A percentile compares a stretch with the other conserved stretches of the same genome.
Conservation (phyloP, 2,329 filamentous ascomycete genomes). For the Macrophomina tecta region DNA sequence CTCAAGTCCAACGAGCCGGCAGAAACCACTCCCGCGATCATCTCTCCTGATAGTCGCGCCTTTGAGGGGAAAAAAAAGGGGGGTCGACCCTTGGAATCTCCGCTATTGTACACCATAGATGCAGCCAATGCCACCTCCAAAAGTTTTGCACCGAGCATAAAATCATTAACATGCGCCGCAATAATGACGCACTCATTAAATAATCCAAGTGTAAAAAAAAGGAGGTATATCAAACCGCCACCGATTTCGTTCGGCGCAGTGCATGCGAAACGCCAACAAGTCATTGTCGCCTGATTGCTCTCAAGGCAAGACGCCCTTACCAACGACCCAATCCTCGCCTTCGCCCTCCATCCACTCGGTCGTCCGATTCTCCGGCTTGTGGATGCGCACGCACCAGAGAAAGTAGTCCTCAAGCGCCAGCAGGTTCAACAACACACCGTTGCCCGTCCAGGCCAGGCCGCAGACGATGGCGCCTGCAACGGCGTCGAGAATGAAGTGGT, state of each 20-base stretch:
- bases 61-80: too few relatives aligned
- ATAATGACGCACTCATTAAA: too few relatives aligned
- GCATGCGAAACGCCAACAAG: too few relatives aligned
- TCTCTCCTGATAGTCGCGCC: too few relatives aligned
- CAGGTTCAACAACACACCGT: conserved; percentile 65
- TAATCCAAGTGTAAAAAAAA: too few relatives aligned
- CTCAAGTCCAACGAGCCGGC: too few relatives aligned
- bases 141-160: too few relatives aligned
- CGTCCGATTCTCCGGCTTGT: conserved; percentile 59
- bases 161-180: not conserved
- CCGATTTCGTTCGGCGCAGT: not conserved
- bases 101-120: too few relatives aligned
- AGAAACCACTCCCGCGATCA: too few relatives aligned
- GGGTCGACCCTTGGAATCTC: too few relatives aligned
- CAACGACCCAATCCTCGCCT: conserved; percentile 10
- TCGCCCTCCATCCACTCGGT: conserved; percentile 16
- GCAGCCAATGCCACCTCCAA: too few relatives aligned
- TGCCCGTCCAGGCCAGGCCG: conserved; percentile 65
- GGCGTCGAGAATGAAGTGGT: conserved; percentile 75
- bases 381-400: conserved; percentile 65
- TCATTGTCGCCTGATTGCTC: too few relatives aligned
- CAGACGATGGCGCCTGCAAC: conserved; percentile 72
- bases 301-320: conserved; percentile 18
- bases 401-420: conserved; percentile 72
- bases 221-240: not conserved